phyloP scores from a whole-genome alignment of 441 rosid genomes.

The Aquilaria agallochum region DNA sequence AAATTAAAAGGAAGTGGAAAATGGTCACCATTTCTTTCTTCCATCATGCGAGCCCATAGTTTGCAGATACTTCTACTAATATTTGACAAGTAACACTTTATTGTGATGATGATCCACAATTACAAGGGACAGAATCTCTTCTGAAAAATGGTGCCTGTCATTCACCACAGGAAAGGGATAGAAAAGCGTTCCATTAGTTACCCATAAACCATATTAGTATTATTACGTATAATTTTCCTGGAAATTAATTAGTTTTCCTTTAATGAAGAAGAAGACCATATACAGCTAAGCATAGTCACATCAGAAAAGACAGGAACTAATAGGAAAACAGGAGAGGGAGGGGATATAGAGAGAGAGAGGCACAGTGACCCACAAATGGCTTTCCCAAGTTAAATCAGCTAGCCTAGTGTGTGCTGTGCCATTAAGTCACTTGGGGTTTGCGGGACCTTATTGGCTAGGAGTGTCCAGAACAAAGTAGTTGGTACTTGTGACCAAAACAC shows the following conservation, averaged over 20 bases:
- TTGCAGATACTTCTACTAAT: too few relatives aligned
- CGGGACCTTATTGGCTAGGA: conserved; percentile 17
- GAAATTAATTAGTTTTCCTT: too few relatives aligned
- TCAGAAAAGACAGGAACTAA: conserved; percentile 21
- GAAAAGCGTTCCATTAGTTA: too few relatives aligned
- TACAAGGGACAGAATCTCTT: conserved; percentile 3
- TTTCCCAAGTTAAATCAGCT: conserved; percentile 26
- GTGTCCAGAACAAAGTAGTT: conserved; percentile 15
- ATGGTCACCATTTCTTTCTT: too few relatives aligned
- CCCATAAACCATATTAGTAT: too few relatives aligned
- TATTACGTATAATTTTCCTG: too few relatives aligned
- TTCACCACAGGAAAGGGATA: too few relatives aligned
- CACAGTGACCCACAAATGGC: conserved; percentile 14
- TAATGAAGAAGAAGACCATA: too few relatives aligned
- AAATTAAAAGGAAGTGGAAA: too few relatives aligned
- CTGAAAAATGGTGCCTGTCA: too few relatives aligned
- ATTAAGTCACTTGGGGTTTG: conserved; percentile 25
- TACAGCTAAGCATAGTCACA: conserved; percentile 29
- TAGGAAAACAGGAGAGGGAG: conserved; percentile 10
- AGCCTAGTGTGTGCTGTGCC: conserved; percentile 35
- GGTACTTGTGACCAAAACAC: conserved; percentile 14
- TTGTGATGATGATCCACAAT: neutral
- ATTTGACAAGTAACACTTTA: too few relatives aligned
- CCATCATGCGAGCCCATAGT: too few relatives aligned
- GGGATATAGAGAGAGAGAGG: conserved; percentile 16